These are phyloP conservation scores for Arabis alpina DNA, from an alignment of 345 rosid species.

Conservation along the genomic window DNA sequence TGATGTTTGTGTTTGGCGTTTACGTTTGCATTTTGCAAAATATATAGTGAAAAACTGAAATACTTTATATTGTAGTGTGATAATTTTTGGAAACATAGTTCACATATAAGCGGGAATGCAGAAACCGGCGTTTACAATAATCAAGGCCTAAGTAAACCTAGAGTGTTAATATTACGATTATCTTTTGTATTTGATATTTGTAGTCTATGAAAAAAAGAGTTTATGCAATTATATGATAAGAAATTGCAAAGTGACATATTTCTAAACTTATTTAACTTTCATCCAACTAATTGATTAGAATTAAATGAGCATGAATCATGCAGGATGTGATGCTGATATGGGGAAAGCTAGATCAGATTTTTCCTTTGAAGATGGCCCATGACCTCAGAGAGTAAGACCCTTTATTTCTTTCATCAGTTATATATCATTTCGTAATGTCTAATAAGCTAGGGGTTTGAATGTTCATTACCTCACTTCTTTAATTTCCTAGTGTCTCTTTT, in stretches of 20 bases:
- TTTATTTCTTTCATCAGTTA: neutral
- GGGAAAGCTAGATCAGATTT: conserved; percentile 82
- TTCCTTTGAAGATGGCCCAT: conserved; percentile 76
- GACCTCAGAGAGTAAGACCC: conserved; percentile 65
- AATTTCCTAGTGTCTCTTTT: neutral
- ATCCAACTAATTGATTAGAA: neutral
- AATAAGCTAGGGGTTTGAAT: too few relatives aligned
- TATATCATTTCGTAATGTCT: neutral
- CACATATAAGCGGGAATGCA: too few relatives aligned
- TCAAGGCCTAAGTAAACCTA: neutral
- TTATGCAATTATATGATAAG: neutral
- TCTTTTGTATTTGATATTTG: neutral
- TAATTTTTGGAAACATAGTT: too few relatives aligned
- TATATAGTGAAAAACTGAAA: too few relatives aligned
- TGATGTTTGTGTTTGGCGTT: neutral
- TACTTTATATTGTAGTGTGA: too few relatives aligned
- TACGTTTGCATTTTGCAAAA: neutral
- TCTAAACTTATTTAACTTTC: neutral
- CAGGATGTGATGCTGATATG: conserved; percentile 78
- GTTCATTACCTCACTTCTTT: conserved; percentile 1
- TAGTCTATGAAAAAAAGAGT: neutral
- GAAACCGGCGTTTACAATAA: too few relatives aligned
- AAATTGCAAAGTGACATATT: neutral
- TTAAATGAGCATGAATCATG: neutral
- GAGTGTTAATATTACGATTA: neutral